Conservation (phyloP, 306 rosid genomes). For the Abrus pulchellus region DNA sequence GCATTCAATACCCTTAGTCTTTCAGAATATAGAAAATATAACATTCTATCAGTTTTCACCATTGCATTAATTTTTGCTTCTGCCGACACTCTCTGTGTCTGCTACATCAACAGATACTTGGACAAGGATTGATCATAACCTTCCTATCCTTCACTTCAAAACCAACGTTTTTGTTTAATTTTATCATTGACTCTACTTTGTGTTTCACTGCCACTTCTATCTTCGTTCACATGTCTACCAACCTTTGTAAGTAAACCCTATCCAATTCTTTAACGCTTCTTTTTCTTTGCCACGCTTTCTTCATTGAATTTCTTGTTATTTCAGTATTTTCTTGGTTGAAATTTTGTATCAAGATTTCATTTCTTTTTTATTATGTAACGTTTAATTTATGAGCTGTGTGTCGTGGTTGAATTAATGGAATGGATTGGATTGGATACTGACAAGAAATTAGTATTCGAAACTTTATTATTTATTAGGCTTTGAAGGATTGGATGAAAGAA, state of each 20-base stretch:
- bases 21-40: neutral
- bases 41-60: neutral
- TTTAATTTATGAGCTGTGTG: neutral
- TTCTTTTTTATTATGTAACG: neutral
- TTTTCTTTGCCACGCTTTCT: neutral
- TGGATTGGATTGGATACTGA: neutral
- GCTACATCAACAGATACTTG: neutral
- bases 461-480: slow-evolving; percentile 57
- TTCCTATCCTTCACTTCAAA: neutral
- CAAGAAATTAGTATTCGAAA: neutral
- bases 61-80: slow-evolving; percentile 30
- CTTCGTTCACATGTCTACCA: slow-evolving; percentile 65
- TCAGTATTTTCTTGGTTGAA: slow-evolving; percentile 4
- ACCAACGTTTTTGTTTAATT: slow-evolving; percentile 1
- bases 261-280: neutral
- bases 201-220: slow-evolving; percentile 19
- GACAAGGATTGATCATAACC: slow-evolving; percentile 12
- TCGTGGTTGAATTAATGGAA: neutral
- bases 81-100: slow-evolving; percentile 40
- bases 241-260: slow-evolving; percentile 66
- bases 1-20: neutral
- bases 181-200: neutral
- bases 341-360: neutral
- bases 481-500: slow-evolving; percentile 72
- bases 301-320: slow-evolving; percentile 1